These are phyloP conservation scores for Avena sativa DNA, from an alignment of 176 grass and related monocot genomes.

Conservation along the genomic window DNA sequence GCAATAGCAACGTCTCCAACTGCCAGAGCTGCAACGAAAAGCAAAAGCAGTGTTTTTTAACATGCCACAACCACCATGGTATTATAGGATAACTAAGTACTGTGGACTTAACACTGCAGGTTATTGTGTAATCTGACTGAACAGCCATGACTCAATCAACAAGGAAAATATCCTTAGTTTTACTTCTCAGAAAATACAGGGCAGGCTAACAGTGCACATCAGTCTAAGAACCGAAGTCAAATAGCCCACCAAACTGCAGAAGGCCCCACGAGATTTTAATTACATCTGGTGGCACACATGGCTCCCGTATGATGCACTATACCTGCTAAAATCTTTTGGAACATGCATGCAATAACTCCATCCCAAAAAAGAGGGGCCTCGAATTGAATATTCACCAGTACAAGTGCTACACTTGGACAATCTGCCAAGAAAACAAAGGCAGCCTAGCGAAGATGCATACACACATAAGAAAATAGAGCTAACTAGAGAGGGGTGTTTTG, in stretches of 20 bases:
- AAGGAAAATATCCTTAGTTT: not conserved
- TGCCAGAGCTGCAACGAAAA: conserved; percentile 82
- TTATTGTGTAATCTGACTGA: conserved; percentile 10
- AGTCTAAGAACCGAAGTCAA: conserved; percentile 37
- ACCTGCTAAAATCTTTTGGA: conserved; percentile 43
- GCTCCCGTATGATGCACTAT: conserved; percentile 46
- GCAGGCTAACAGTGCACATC: conserved; percentile 30
- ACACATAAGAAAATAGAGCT: conserved; percentile 13
- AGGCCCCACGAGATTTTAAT: conserved; percentile 48
- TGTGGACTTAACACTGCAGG: conserved; percentile 8
- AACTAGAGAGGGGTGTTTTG: too few species aligned
- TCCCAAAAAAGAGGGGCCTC: conserved; percentile 32
- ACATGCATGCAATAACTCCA: conserved; percentile 51
- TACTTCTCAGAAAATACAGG: conserved; percentile 20
- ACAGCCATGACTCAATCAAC: conserved; percentile 17
- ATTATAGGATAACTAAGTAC: not conserved
- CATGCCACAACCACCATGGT: not conserved
- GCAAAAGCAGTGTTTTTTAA: conserved; percentile 30
- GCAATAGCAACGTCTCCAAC: conserved; percentile 85
- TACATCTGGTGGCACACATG: conserved; percentile 55
- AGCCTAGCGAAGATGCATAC: conserved; percentile 3
- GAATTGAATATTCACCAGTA: conserved; percentile 17
- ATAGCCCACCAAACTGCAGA: conserved; percentile 38
- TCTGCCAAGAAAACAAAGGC: conserved; percentile 5
- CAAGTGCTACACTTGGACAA: conserved; percentile 30